Conservation (phyloP, 2,329 filamentous ascomycete genomes). For the Didymellaceae sp. region DNA sequence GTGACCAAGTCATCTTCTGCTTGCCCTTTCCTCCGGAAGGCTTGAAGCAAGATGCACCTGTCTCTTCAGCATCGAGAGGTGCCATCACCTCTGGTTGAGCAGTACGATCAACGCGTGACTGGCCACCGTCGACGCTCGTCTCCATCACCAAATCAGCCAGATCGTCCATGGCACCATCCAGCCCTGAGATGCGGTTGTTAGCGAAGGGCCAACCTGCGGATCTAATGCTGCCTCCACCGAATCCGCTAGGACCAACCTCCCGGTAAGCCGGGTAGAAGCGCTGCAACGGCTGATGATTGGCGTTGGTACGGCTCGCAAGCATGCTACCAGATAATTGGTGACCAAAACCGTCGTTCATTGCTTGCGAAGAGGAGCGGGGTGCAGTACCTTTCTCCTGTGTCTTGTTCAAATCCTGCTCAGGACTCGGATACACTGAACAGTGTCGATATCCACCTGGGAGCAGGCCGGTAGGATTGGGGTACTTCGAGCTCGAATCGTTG, state of each 20-base stretch:
- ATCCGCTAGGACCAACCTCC: slow-evolving; percentile 24
- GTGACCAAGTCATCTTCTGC: slow-evolving; percentile 37
- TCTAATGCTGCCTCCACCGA: slow-evolving; percentile 14
- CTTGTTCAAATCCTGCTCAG: slow-evolving; percentile 22
- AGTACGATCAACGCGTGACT: slow-evolving; percentile 13
- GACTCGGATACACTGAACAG: slow-evolving; percentile 4
- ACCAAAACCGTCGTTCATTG: slow-evolving; percentile 17
- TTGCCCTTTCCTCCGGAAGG: slow-evolving; percentile 39
- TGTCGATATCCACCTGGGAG: slow-evolving; percentile 24
- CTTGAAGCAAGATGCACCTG: slow-evolving; percentile 42
- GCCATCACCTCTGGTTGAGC: slow-evolving; percentile 1
- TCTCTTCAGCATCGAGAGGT: slow-evolving; percentile 26
- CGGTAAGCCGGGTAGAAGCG: slow-evolving; percentile 34
- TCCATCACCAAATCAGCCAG: slow-evolving; percentile 39
- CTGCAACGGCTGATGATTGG: slow-evolving; percentile 33
- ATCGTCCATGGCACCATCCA: slow-evolving; percentile 51
- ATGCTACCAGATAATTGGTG: slow-evolving; percentile 38
- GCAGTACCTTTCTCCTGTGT: slow-evolving; percentile 27
- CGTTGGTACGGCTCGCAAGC: slow-evolving; percentile 28
- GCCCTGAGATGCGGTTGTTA: slow-evolving; percentile 39
- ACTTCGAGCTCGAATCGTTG: slow-evolving; percentile 20
- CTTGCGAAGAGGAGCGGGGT: slow-evolving; percentile 16
- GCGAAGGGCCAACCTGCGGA: slow-evolving; percentile 27
- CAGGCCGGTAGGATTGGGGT: slow-evolving; percentile 18
- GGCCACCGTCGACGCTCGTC: slow-evolving; percentile 22